These are phyloP conservation scores for Vachellia pachyceras DNA, from an alignment of 306 rosid genomes.

Conservation along the genomic window DNA sequence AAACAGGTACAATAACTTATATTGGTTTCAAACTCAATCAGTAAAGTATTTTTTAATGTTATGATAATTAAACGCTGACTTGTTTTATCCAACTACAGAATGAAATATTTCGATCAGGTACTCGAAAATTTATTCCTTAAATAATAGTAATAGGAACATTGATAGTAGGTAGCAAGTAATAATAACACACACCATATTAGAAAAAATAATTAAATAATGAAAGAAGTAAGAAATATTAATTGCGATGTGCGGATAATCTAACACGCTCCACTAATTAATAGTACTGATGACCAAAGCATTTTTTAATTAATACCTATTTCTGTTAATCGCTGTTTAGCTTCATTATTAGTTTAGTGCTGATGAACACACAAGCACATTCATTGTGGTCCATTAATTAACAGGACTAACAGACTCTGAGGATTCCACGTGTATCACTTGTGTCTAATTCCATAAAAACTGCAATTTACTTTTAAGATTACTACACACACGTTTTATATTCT, in stretches of 20 bases:
- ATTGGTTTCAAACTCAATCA: no score
- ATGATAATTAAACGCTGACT: background rate
- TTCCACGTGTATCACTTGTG: slow-evolving; percentile 19
- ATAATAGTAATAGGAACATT: no score
- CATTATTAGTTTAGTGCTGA: background rate
- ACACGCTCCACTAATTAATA: slow-evolving; percentile 28
- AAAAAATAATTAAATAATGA: background rate
- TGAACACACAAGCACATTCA: background rate
- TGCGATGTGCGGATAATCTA: background rate
- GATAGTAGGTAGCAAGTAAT: no score
- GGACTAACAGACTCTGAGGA: background rate
- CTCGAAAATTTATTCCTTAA: background rate
- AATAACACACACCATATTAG: background rate
- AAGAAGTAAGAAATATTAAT: background rate
- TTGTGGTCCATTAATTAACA: background rate
- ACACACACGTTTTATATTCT: no score
- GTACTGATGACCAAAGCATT: background rate
- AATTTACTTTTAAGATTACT: background rate
- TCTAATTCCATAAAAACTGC: background rate
- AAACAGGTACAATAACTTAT: no score
- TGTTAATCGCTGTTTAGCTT: background rate
- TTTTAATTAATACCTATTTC: background rate
- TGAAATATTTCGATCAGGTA: background rate
- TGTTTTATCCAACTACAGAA: background rate
- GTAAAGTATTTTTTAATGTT: no score